Conservation (phyloP, 176 grass and related monocot genomes). For the Oryza longistaminata region DNA sequence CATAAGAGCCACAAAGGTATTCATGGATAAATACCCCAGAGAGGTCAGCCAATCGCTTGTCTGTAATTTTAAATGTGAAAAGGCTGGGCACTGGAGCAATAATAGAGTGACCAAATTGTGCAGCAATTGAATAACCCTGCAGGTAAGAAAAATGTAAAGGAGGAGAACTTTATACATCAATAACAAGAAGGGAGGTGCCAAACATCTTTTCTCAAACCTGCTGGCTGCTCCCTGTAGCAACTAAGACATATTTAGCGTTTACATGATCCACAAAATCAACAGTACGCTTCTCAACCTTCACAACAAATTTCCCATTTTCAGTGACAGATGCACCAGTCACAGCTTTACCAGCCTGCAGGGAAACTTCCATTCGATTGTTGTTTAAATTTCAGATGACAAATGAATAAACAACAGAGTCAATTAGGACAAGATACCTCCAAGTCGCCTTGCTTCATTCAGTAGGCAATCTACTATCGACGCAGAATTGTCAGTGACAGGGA, state of each 20-base stretch:
- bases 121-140: slow-evolving; percentile 73
- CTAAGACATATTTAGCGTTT: slow-evolving; percentile 60
- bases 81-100: slow-evolving; percentile 81
- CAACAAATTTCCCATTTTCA: slow-evolving; percentile 54
- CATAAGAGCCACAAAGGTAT: neutral
- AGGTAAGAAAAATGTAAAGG: slow-evolving; percentile 29
- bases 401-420: neutral
- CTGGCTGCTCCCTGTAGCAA: slow-evolving; percentile 76
- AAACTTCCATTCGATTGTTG: slow-evolving; percentile 60
- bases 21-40: slow-evolving; percentile 66
- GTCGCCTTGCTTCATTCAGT: slow-evolving; percentile 75
- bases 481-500: slow-evolving; percentile 78
- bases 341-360: slow-evolving; percentile 79
- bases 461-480: slow-evolving; percentile 80
- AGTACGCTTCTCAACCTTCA: slow-evolving; percentile 80
- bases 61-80: slow-evolving; percentile 91
- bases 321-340: slow-evolving; percentile 61
- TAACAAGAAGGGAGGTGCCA: neutral
- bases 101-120: slow-evolving; percentile 72
- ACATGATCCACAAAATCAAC: slow-evolving; percentile 71
- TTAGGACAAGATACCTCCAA: slow-evolving; percentile 61
- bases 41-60: slow-evolving; percentile 55
- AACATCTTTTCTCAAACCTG: slow-evolving; percentile 48
- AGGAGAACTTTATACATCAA: neutral
- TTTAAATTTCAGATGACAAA: slow-evolving; percentile 29